These are phyloP conservation scores for Fusarium torulosum DNA, from an alignment of 2,329 filamentous ascomycete genomes.

Conservation along the genomic window DNA sequence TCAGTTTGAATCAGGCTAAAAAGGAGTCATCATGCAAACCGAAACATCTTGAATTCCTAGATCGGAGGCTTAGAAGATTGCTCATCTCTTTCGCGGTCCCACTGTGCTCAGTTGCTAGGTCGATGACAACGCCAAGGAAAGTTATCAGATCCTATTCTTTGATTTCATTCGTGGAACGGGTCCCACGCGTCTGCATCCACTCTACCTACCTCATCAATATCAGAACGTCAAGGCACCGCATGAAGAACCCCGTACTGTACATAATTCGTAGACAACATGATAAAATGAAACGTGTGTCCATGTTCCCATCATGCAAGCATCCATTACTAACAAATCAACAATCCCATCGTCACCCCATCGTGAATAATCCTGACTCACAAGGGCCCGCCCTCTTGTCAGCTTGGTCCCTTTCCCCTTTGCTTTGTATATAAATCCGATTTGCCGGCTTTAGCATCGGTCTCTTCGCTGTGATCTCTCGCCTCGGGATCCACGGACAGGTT, in stretches of 20 bases:
- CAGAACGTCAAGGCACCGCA: constrained; percentile 26
- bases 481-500: constrained; percentile 28
- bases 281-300: constrained; percentile 28
- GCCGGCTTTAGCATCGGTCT: constrained; percentile 38
- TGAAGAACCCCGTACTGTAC: constrained; percentile 6
- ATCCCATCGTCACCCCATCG: neutral
- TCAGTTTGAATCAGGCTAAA: constrained; percentile 1
- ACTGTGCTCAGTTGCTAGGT: constrained; percentile 34
- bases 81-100: constrained; percentile 6
- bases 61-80: constrained; percentile 2
- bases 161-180: constrained; percentile 21
- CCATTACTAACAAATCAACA: neutral
- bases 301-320: constrained; percentile 14
- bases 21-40: neutral
- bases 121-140: constrained; percentile 45
- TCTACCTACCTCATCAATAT: constrained; percentile 37
- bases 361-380: constrained; percentile 39
- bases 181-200: constrained; percentile 25
- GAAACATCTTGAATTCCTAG: constrained; percentile 1
- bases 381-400: constrained; percentile 26
- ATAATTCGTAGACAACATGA: constrained; percentile 31
- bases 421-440: constrained; percentile 30
- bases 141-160: constrained; percentile 46
- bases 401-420: constrained; percentile 1
- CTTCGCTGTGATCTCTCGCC: constrained; percentile 41